Percentiles rank a stretch among this genome's conserved stretches.
Evolutionary conservation across 352 stramenopile species (phyloP).

Genomic region (Thraustochytrium striatum): DNA sequence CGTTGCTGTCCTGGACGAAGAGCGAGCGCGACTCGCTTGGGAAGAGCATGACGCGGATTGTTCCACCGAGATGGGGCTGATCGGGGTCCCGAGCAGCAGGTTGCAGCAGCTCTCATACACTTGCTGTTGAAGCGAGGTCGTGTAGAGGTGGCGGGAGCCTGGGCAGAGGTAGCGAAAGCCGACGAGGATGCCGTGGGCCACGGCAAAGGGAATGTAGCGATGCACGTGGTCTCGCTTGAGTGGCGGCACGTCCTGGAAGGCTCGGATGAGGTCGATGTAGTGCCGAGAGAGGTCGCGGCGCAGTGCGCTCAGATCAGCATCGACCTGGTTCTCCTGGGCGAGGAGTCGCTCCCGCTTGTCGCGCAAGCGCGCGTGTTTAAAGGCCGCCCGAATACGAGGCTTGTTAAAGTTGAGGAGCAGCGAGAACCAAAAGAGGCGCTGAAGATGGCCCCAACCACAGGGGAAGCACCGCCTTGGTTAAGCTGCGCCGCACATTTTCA

Average conservation of each 20-base stretch:
- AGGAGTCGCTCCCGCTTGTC: not conserved
- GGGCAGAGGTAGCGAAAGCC: constrained; percentile 29
- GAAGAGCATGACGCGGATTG: constrained; percentile 6
- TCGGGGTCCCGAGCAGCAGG: constrained; percentile 15
- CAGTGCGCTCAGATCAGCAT: not conserved
- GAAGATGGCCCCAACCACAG: not conserved
- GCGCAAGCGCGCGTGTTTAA: not conserved
- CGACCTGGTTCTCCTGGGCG: not conserved
- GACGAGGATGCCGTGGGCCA: constrained; percentile 15
- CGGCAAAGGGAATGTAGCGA: constrained; percentile 28
- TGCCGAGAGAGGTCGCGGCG: not conserved
- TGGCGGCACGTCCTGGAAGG: not conserved
- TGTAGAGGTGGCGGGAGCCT: constrained; percentile 21
- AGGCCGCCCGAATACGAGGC: not conserved
- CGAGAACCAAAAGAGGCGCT: constrained; percentile 8
- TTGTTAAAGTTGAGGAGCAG: not conserved
- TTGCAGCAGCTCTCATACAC: constrained; percentile 44
- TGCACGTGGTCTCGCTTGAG: constrained; percentile 35
- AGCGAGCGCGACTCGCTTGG: not conserved
- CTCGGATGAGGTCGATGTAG: constrained; percentile 36
- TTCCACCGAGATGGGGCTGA: constrained; percentile 21
- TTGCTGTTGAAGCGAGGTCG: not conserved
- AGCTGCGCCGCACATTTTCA: constrained; percentile 14
- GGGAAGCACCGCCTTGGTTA: not conserved
- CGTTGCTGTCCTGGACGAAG: not conserved